Conservation (phyloP, 2,329 filamentous ascomycete species). For the Diaporthe caulivora region DNA sequence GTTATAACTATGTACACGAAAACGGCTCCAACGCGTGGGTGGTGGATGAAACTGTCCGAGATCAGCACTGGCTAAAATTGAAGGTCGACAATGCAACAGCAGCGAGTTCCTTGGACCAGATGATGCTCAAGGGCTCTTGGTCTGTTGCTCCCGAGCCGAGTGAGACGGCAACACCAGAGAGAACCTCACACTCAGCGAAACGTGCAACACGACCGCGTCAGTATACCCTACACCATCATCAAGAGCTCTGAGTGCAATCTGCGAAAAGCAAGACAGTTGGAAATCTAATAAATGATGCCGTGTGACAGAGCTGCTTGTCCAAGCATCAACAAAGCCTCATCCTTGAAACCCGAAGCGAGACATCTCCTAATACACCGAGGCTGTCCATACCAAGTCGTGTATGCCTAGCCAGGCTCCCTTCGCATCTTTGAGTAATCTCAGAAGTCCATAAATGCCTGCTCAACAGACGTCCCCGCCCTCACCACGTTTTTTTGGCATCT, state of each 20-base stretch:
- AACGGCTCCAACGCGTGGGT: conserved; percentile 60
- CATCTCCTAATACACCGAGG: not conserved
- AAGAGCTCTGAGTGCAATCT: not conserved
- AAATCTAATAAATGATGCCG: not conserved
- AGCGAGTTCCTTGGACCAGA: not conserved
- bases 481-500: not conserved
- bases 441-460: not conserved
- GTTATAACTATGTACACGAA: conserved; percentile 55
- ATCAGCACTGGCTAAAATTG: conserved; percentile 56
- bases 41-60: conserved; percentile 48
- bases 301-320: not conserved
- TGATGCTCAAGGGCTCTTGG: not conserved
- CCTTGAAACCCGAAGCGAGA: too few species aligned
- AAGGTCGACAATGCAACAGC: conserved; percentile 44
- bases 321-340: not conserved
- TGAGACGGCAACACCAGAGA: not conserved
- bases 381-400: not conserved
- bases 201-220: not conserved
- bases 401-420: not conserved
- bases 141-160: not conserved
- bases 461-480: too few species aligned
- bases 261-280: not conserved
- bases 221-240: conserved; percentile 3
- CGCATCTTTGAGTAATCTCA: not conserved
- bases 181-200: not conserved